Conservation (phyloP, 176 grass and related monocot species). For the Triticum urartu region DNA sequence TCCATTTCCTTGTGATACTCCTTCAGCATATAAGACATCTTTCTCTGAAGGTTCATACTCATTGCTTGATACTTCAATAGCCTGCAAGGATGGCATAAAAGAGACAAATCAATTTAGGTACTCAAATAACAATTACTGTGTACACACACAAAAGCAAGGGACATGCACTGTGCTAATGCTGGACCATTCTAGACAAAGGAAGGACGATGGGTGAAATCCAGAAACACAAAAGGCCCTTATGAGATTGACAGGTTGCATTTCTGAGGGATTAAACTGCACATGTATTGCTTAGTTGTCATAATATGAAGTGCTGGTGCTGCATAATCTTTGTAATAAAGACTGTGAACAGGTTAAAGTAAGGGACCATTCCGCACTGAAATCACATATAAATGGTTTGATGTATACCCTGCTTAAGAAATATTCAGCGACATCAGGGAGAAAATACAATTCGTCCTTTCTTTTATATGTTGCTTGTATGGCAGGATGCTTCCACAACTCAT, state of each 20-base stretch:
- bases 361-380: not conserved
- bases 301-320: not conserved
- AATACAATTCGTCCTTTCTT: constrained; percentile 85
- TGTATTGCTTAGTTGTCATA: not conserved
- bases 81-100: constrained; percentile 54
- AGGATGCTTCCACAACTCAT: constrained; percentile 90
- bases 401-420: constrained; percentile 91
- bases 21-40: constrained; percentile 91
- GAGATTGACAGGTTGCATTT: not conserved
- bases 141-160: not conserved
- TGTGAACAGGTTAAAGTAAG: constrained; percentile 1
- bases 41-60: constrained; percentile 96
- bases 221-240: not conserved
- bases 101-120: not conserved
- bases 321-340: not conserved
- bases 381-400: not conserved
- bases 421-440: constrained; percentile 84
- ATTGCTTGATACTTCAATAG: constrained; percentile 93
- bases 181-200: constrained; percentile 2
- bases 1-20: constrained; percentile 95
- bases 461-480: constrained; percentile 97
- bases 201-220: not conserved
- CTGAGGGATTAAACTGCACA: not conserved
- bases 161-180: not conserved
- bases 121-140: constrained; percentile 7